A percentile compares a stretch with the other conserved stretches of the same genome.
These are phyloP conservation scores for Tetrapisispora pingtungensis DNA, from an alignment of 805 yeast species.

Conservation along the genomic window DNA sequence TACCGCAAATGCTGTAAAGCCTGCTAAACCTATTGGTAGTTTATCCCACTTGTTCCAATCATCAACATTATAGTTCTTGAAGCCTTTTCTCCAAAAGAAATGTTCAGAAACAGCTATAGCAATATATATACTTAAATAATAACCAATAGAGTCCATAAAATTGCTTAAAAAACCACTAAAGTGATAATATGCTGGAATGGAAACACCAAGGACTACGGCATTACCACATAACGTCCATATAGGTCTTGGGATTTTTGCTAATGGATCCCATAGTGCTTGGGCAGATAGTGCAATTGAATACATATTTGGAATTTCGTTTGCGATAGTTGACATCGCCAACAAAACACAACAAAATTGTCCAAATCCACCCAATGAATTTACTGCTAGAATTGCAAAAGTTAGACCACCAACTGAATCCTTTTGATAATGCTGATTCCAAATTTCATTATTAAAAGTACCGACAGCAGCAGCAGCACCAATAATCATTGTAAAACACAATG, in stretches of 20 bases:
- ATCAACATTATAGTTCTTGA: slow-evolving; percentile 49
- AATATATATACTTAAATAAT: slow-evolving; percentile 81
- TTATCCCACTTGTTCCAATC: slow-evolving; percentile 46
- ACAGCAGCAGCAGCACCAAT: slow-evolving; percentile 83
- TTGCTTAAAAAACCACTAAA: slow-evolving; percentile 67
- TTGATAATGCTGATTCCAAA: slow-evolving; percentile 42
- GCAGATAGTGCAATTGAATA: slow-evolving; percentile 80
- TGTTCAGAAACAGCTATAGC: slow-evolving; percentile 70
- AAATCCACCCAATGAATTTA: slow-evolving; percentile 74
- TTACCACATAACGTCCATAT: slow-evolving; percentile 73
- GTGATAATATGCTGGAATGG: slow-evolving; percentile 77
- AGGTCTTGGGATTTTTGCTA: slow-evolving; percentile 67
- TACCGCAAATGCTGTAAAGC: slow-evolving; percentile 64
- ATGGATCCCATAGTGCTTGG: slow-evolving; percentile 69
- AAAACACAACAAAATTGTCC: slow-evolving; percentile 84
- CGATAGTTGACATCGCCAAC: slow-evolving; percentile 73
- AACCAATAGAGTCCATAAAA: slow-evolving; percentile 85
- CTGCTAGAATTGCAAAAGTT: slow-evolving; percentile 64
- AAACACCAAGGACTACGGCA: slow-evolving; percentile 66
- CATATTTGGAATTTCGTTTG: slow-evolving; percentile 89
- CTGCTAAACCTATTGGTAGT: slow-evolving; percentile 71
- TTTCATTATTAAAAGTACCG: slow-evolving; percentile 42
- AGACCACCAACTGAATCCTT: slow-evolving; percentile 67
- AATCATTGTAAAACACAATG: slow-evolving; percentile 60
- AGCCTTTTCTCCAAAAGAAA: slow-evolving; percentile 62